phyloP scores from a whole-genome alignment of 129 eudicot genomes.

The Logfia minima region DNA sequence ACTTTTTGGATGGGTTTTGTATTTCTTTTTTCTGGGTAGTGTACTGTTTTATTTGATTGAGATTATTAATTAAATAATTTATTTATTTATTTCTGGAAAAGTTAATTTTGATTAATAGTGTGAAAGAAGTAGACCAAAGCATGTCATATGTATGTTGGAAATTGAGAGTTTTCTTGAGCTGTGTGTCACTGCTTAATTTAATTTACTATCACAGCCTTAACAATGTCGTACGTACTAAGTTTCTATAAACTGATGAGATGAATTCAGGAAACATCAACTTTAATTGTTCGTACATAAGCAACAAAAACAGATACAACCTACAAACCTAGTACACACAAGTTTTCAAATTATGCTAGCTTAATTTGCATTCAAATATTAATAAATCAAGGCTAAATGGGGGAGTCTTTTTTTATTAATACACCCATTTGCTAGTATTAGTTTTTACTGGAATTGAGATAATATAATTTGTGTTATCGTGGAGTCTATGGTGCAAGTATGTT shows the following conservation, averaged over 20 bases:
- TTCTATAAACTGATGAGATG: conserved; percentile 4
- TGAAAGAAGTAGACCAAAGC: conserved; percentile 24
- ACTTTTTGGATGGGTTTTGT: conserved; percentile 7
- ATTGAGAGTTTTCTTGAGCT: conserved; percentile 30
- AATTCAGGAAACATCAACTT: conserved; percentile 5
- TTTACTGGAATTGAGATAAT: not conserved
- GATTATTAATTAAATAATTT: not conserved
- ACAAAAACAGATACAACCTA: conserved; percentile 11
- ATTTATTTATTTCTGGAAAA: not conserved
- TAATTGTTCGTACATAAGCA: conserved; percentile 17
- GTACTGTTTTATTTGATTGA: conserved; percentile 34
- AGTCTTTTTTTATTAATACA: not conserved
- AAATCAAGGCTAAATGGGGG: not conserved
- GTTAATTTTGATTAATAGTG: conserved; percentile 4
- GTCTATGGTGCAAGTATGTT: not conserved
- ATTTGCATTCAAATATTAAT: not conserved
- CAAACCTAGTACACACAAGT: conserved; percentile 28
- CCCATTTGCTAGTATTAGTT: not conserved
- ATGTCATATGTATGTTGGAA: conserved; percentile 20
- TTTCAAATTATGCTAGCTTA: not conserved
- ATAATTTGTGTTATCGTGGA: not conserved
- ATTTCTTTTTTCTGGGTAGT: conserved; percentile 1
- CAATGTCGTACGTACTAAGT: conserved; percentile 13
- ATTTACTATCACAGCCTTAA: conserved; percentile 12
- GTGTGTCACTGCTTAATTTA: conserved; percentile 20